Conservation (phyloP, 1,284 basidiomycete genomes). For the Sporisorium sorghi region DNA sequence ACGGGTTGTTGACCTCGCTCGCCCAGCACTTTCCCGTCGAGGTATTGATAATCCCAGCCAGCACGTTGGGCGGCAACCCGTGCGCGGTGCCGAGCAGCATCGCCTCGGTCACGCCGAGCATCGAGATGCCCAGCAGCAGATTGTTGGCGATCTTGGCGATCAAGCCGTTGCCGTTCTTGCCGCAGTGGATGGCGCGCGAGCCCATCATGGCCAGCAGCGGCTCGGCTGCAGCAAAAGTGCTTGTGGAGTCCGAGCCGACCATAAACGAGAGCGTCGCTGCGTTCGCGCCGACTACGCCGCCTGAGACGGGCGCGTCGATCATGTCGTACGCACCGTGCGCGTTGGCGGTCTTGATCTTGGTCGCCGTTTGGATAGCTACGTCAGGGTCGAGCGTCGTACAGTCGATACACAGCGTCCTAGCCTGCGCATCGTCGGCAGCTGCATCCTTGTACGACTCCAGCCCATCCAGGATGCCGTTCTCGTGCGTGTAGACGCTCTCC, state of each 20-base stretch:
- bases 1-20: conserved; percentile 86
- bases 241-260: conserved; percentile 78
- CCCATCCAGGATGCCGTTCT: conserved; percentile 70
- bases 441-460: conserved; percentile 29
- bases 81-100: conserved; percentile 63
- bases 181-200: conserved; percentile 82
- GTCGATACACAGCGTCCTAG: conserved; percentile 80
- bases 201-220: conserved; percentile 78
- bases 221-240: conserved; percentile 74
- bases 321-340: conserved; percentile 71
- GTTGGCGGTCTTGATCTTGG: conserved; percentile 73
- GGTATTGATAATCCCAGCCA: conserved; percentile 65
- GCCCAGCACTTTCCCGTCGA: conserved; percentile 78
- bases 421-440: conserved; percentile 14
- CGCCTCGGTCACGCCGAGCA: conserved; percentile 62
- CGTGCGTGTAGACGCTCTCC: conserved; percentile 76
- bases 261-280: conserved; percentile 84
- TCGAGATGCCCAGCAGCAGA: conserved; percentile 60
- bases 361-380: conserved; percentile 77
- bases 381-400: conserved; percentile 86
- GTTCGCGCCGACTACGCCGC: conserved; percentile 87
- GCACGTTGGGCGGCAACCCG: conserved; percentile 52
- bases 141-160: conserved; percentile 67
- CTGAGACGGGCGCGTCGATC: conserved; percentile 90
- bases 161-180: conserved; percentile 76